phyloP scores from a whole-genome alignment of 202 grass and related monocot species.

The Thinopyrum obtusiflorum region DNA sequence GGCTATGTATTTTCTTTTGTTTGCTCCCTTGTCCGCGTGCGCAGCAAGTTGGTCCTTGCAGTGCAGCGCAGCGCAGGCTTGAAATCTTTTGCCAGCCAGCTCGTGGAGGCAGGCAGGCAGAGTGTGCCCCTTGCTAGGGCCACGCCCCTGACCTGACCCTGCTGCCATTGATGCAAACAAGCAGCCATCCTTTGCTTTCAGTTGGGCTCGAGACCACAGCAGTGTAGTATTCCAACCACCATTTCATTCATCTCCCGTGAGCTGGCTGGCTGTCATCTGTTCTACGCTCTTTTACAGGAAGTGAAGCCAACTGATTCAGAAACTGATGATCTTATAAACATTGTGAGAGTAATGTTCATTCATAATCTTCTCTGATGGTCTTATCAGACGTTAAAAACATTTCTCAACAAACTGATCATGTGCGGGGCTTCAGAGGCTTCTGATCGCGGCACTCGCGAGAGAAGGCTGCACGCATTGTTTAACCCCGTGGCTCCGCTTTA shows the following conservation, averaged over 20 bases:
- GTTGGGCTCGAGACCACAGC: neutral
- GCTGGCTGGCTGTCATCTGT: no score
- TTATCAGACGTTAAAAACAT: neutral
- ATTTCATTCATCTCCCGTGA: no score
- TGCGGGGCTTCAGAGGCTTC: neutral
- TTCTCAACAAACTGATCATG: neutral
- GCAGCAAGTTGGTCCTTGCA: neutral
- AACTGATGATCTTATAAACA: no score
- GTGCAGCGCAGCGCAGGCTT: no score
- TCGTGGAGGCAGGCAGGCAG: neutral
- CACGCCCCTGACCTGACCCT: neutral
- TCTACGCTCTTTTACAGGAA: no score
- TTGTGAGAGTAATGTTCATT: neutral
- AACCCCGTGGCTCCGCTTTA: constrained; percentile 23
- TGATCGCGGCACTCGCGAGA: neutral
- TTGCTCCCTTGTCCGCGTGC: constrained; percentile 17
- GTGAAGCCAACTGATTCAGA: no score
- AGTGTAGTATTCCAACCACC: neutral
- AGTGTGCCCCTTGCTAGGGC: neutral
- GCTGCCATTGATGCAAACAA: constrained; percentile 20
- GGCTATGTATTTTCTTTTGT: constrained; percentile 11
- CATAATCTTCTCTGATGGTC: neutral
- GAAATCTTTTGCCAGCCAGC: constrained; percentile 22
- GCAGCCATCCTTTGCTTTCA: constrained; percentile 8
- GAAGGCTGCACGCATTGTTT: constrained; percentile 19